Evolutionary conservation across 768 basidiomycete species (phyloP).

Genomic region (Solioccasus polychromus): DNA sequence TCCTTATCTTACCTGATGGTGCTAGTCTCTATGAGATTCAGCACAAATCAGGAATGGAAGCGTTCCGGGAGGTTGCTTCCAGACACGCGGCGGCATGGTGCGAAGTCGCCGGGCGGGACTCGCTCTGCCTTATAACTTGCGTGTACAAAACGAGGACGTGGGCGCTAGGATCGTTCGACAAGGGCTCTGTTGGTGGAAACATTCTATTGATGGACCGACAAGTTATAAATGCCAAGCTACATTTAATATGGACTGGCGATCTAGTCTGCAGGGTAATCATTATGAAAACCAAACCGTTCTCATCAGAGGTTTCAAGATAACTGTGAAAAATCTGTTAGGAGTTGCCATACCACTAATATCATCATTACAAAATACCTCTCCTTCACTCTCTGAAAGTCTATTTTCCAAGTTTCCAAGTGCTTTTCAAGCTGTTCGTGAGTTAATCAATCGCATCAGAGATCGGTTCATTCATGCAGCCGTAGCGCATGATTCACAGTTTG

Average conservation of each 20-base stretch:
- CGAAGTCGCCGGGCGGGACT: neutral
- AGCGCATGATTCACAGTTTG: too few species aligned
- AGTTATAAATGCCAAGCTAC: too few species aligned
- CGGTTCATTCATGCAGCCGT: too few species aligned
- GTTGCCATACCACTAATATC: too few species aligned
- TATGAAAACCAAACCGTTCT: conserved; percentile 12
- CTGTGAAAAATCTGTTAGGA: too few species aligned
- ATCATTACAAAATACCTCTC: too few species aligned
- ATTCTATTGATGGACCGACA: too few species aligned
- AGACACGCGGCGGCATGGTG: conserved; percentile 1
- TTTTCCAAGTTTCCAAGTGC: too few species aligned
- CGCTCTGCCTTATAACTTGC: conserved; percentile 7
- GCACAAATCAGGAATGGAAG: neutral
- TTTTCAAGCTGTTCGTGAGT: too few species aligned
- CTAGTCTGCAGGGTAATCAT: neutral
- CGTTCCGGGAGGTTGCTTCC: neutral
- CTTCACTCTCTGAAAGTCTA: too few species aligned
- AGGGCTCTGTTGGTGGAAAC: neutral
- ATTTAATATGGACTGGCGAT: neutral
- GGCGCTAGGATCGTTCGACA: neutral
- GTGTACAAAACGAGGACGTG: neutral
- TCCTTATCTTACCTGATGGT: conserved; percentile 6
- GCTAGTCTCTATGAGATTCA: neutral
- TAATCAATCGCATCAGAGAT: too few species aligned
- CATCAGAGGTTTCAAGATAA: conserved; percentile 6